Evolutionary conservation across 495 filamentous ascomycete genomes (phyloP).

Genomic region (Penicillium coffeae): DNA sequence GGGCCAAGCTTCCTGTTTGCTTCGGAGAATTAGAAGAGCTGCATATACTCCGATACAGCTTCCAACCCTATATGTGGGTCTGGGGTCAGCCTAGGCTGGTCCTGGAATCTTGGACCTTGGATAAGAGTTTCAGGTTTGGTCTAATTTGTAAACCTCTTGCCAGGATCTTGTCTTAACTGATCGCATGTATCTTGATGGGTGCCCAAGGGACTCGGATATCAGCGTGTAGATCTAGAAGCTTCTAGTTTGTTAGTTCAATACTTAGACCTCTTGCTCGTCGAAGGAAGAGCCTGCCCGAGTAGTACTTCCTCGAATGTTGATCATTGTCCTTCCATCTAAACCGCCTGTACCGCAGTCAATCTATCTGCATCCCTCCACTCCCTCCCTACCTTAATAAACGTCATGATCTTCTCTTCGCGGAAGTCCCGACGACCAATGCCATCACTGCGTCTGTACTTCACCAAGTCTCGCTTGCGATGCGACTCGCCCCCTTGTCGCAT

Average conservation of each 20-base stretch:
- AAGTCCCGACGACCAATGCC: background rate
- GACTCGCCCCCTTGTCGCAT: background rate
- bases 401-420: too few species aligned
- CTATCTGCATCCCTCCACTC: background rate
- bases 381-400: too few species aligned
- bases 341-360: background rate
- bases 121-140: slow-evolving; percentile 5
- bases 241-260: too few species aligned
- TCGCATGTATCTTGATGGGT: background rate
- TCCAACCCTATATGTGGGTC: background rate
- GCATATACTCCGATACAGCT: background rate
- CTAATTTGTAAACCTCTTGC: too few species aligned
- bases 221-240: too few species aligned
- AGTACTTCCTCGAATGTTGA: too few species aligned
- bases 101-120: background rate
- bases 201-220: too few species aligned
- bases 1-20: too few species aligned
- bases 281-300: too few species aligned
- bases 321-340: too few species aligned
- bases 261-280: too few species aligned
- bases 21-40: background rate
- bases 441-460: background rate
- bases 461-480: background rate
- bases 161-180: background rate
- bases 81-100: too few species aligned